phyloP scores from a whole-genome alignment of 495 filamentous ascomycete genomes.

The Sabuloglossum arenarium region DNA sequence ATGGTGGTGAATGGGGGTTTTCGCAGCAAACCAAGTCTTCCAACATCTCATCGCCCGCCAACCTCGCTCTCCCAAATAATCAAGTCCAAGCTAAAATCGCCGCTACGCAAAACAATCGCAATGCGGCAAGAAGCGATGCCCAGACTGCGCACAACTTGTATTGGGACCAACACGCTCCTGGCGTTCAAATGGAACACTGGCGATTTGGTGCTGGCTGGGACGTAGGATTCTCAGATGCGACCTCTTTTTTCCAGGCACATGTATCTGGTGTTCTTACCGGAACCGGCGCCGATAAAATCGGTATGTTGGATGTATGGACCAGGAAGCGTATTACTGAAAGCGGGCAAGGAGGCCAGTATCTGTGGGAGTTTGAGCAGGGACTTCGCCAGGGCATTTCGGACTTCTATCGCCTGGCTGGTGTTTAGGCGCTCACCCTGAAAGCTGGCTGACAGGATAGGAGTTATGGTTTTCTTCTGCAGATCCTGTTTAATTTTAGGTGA shows the following conservation, averaged over 20 bases:
- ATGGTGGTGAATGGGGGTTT: constrained; percentile 34
- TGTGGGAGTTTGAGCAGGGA: constrained; percentile 33
- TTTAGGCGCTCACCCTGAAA: background rate
- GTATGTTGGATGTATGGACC: constrained; percentile 30
- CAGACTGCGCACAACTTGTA: constrained; percentile 20
- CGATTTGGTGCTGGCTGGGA: constrained; percentile 31
- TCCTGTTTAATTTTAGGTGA: background rate
- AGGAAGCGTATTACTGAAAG: constrained; percentile 28
- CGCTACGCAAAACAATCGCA: constrained; percentile 15
- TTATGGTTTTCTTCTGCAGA: background rate
- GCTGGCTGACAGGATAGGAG: background rate
- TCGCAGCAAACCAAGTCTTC: constrained; percentile 20
- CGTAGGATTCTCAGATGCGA: constrained; percentile 28
- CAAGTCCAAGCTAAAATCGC: constrained; percentile 15
- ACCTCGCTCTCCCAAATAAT: constrained; percentile 14
- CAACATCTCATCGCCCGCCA: constrained; percentile 19
- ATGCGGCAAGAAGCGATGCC: constrained; percentile 13
- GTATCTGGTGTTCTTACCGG: constrained; percentile 4
- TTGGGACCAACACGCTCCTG: constrained; percentile 22
- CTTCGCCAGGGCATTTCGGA: constrained; percentile 23
- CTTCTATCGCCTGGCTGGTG: constrained; percentile 18
- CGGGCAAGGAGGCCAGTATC: constrained; percentile 19
- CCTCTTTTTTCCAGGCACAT: constrained; percentile 23
- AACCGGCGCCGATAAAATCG: constrained; percentile 27
- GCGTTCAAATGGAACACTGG: constrained; percentile 24